Percentiles rank a stretch among this genome's conserved stretches.
phyloP scores from a whole-genome alignment of 352 stramenopile genomes.

The Pythium sukuiense region DNA sequence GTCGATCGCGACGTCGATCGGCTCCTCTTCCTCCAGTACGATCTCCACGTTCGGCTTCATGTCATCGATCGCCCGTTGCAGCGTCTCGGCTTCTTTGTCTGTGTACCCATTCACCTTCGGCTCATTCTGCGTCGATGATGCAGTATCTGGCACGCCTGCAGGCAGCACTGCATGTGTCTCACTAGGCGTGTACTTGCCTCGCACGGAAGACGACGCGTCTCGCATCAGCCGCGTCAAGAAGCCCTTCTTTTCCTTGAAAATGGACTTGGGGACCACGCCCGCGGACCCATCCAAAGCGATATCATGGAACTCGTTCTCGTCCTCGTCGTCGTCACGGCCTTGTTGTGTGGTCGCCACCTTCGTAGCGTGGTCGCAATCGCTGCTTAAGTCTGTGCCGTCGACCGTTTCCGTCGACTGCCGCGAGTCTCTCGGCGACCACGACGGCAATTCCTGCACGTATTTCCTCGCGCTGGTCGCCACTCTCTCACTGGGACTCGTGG shows the following conservation, averaged over 20 bases:
- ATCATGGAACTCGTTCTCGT: conserved; percentile 33
- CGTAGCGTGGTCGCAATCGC: background rate
- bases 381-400: conserved; percentile 1
- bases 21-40: conserved; percentile 43
- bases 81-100: background rate
- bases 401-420: conserved; percentile 5
- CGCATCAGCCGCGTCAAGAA: conserved; percentile 36
- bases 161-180: conserved; percentile 18
- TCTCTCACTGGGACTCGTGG: background rate
- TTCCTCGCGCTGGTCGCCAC: background rate
- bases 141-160: background rate
- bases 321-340: conserved; percentile 10
- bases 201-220: conserved; percentile 27
- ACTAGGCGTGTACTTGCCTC: conserved; percentile 32
- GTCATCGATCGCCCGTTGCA: conserved; percentile 1
- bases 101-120: conserved; percentile 2
- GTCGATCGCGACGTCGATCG: conserved; percentile 53
- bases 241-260: conserved; percentile 53
- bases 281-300: conserved; percentile 32
- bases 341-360: background rate
- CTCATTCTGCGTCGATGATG: background rate
- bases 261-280: conserved; percentile 64
- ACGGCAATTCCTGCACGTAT: conserved; percentile 9
- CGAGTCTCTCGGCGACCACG: conserved; percentile 13
- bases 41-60: conserved; percentile 22